Evolutionary conservation across 495 filamentous ascomycete species (phyloP), one percentile per base, ranked within the genome.

Genomic region (Aspergillus haitiensis): DNA sequence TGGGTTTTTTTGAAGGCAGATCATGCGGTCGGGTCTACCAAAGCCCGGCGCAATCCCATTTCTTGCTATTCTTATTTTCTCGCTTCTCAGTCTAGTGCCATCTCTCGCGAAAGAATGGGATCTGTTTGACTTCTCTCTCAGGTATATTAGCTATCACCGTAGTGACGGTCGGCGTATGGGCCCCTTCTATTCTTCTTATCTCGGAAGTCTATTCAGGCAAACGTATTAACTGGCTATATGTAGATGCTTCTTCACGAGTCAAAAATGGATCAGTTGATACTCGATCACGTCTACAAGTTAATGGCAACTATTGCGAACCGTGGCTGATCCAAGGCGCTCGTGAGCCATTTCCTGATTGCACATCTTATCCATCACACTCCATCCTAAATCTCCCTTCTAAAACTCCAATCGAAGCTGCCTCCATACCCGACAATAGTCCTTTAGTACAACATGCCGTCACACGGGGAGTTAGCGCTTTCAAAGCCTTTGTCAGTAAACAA

Each of bases 41-140:
- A 75, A 71, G 67, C 68, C 74, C 55, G 70, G 72, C 62, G 72
- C 75, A 42, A 69, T 77, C 54, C 71, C 75, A 59, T 68, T 78
- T 50, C 65, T 78, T 44, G 71, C 65, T 33, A 52, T 78, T 56
- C 16, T 77, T 45, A 61, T 75, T 32, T 74, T 75, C 52, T 70
- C 70, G 53, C 62, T 78, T 33, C 64, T 78, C 48, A 75, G 70
- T 21, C 49, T 77, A 56, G 70, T 71, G 42, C 70, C 72, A 33
- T 73, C 72, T 39, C 55, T 77, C 40, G 67, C 73, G 46, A 72
- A 62, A 37, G 58, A 66, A 34, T 69, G 63, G 67, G 61, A 62
- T 55, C 62, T 73, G 21, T 67, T 71, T 50, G 72, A 64, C 50
- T 15, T 71, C 32, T 68, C 68, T 52, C 53, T 73, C 8, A 67